These are phyloP conservation scores for Vinca minor DNA, from an alignment of 257 asterid genomes.

Conservation along the genomic window DNA sequence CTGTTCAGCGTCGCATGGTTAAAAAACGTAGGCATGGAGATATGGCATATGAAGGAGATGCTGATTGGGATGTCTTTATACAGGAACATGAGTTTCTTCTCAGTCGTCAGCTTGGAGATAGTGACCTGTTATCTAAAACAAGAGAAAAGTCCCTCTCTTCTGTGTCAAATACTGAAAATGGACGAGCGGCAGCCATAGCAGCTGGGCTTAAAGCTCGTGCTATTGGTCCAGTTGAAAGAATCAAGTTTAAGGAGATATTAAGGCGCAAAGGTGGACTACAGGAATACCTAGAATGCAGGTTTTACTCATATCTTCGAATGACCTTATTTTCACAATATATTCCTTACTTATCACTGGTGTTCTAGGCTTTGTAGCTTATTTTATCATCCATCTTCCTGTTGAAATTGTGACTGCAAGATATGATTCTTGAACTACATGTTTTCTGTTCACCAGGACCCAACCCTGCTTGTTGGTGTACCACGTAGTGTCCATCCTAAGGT, in stretches of 20 bases:
- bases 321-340: constrained; percentile 10
- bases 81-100: constrained; percentile 62
- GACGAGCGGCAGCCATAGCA: constrained; percentile 73
- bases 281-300: constrained; percentile 96
- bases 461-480: background rate
- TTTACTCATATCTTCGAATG: constrained; percentile 20
- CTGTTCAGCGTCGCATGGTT: constrained; percentile 64
- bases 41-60: constrained; percentile 99
- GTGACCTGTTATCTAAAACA: constrained; percentile 28
- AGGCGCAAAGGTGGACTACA: constrained; percentile 94
- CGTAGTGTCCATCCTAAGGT: background rate
- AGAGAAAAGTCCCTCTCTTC: constrained; percentile 40
- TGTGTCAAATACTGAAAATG: constrained; percentile 53
- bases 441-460: background rate
- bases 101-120: constrained; percentile 40
- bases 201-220: constrained; percentile 88
- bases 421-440: background rate
- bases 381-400: background rate
- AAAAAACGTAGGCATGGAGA: constrained; percentile 80
- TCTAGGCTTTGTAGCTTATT: background rate
- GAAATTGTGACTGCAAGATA: background rate
- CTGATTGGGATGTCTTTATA: constrained; percentile 78
- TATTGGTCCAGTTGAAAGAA: constrained; percentile 76
- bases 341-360: constrained; percentile 3
- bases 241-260: constrained; percentile 78